These are phyloP conservation scores for Podosphaera fusca DNA, from an alignment of 2,329 filamentous ascomycete genomes.

Conservation along the genomic window DNA sequence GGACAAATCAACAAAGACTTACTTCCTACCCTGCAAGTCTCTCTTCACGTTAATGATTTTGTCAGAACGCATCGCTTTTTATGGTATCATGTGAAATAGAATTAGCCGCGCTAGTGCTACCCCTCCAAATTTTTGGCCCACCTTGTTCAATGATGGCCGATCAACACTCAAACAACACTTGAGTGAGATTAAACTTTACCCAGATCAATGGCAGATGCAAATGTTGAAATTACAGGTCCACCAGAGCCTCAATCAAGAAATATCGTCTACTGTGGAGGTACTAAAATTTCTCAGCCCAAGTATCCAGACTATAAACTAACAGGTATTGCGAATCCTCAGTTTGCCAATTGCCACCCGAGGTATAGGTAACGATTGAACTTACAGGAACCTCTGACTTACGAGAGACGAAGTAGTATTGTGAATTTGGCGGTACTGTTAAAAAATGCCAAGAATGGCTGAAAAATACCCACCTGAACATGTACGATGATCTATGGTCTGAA, in stretches of 20 bases:
- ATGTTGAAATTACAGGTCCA: constrained; percentile 5
- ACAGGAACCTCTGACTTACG: neutral
- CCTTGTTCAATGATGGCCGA: too few species aligned
- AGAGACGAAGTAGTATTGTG: constrained; percentile 55
- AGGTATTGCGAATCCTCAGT: constrained; percentile 20
- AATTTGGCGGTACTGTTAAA: constrained; percentile 87
- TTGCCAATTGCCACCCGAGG: constrained; percentile 42
- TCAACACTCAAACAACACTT: neutral
- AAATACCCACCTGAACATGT: constrained; percentile 48
- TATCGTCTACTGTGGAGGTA: constrained; percentile 17
- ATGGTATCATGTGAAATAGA: too few species aligned
- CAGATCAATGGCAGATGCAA: constrained; percentile 12
- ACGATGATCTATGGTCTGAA: constrained; percentile 62
- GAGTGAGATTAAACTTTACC: neutral
- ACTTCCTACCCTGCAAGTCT: too few species aligned
- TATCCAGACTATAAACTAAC: neutral
- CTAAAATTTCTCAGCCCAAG: constrained; percentile 1
- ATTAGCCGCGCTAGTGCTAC: too few species aligned
- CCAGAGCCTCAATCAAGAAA: constrained; percentile 15
- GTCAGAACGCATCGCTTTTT: too few species aligned
- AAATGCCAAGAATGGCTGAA: constrained; percentile 96
- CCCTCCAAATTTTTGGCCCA: too few species aligned
- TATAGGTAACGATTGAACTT: constrained; percentile 15
- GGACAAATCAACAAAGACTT: too few species aligned
- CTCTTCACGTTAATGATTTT: too few species aligned